Conservation (phyloP, 2,329 filamentous ascomycete species). For the Tolypocladium paradoxum region DNA sequence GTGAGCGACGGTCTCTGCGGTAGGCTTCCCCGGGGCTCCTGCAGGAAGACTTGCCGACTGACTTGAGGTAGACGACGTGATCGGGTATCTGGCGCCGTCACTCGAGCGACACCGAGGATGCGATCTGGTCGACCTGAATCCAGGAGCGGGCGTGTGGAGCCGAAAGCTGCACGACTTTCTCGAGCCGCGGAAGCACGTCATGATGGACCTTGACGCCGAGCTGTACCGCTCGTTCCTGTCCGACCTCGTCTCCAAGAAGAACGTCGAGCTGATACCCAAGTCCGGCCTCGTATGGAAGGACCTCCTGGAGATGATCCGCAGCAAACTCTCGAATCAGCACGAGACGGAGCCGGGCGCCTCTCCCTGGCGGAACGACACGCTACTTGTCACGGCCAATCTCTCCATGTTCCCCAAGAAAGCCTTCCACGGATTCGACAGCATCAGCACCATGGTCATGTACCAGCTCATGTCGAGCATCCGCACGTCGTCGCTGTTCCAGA, state of each 20-base stretch:
- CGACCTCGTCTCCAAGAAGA: conserved; percentile 39
- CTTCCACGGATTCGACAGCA: conserved; percentile 42
- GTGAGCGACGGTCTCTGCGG: conserved; percentile 39
- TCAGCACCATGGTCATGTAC: conserved; percentile 46
- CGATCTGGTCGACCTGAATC: conserved; percentile 80
- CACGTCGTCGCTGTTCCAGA: conserved; percentile 52
- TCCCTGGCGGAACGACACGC: conserved; percentile 52
- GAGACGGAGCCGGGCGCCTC: conserved; percentile 24
- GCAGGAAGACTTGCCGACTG: neutral
- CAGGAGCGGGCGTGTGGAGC: conserved; percentile 71
- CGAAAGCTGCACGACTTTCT: conserved; percentile 62
- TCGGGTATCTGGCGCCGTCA: conserved; percentile 58
- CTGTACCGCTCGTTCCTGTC: conserved; percentile 52
- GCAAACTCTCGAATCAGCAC: conserved; percentile 45
- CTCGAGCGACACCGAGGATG: conserved; percentile 64
- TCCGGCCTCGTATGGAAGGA: conserved; percentile 51
- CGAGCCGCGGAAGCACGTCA: conserved; percentile 68
- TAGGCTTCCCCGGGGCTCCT: conserved; percentile 13
- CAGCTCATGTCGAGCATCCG: conserved; percentile 52
- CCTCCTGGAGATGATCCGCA: conserved; percentile 39
- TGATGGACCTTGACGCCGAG: conserved; percentile 61
- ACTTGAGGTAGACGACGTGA: conserved; percentile 46
- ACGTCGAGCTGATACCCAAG: conserved; percentile 40
- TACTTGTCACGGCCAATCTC: conserved; percentile 65
- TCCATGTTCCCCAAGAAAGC: conserved; percentile 38